Evolutionary conservation across 495 filamentous ascomycete species (phyloP).

Genomic region (Xylaria telfairii): DNA sequence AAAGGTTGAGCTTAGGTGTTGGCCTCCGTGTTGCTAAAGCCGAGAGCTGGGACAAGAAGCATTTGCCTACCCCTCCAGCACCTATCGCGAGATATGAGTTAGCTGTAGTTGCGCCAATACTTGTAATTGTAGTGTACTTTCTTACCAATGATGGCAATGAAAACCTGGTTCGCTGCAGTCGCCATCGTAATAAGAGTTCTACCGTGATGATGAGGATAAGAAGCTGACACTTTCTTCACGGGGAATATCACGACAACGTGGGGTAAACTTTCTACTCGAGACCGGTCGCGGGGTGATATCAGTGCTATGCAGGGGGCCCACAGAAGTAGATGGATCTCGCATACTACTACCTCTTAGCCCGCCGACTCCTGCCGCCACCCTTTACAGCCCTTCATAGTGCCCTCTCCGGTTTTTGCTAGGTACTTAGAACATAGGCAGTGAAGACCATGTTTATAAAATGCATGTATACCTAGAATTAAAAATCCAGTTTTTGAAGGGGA

Average conservation of each 20-base stretch:
- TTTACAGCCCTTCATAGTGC: no score
- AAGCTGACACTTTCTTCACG: slow-evolving; percentile 5
- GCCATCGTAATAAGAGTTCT: slow-evolving; percentile 4
- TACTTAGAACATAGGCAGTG: no score
- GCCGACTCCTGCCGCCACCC: no score
- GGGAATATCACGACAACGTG: slow-evolving; percentile 27
- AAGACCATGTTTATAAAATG: no score
- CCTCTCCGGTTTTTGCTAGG: no score
- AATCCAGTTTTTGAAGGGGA: no score
- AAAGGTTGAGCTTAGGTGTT: slow-evolving; percentile 67
- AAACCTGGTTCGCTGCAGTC: slow-evolving; percentile 44
- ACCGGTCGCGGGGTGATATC: slow-evolving; percentile 37
- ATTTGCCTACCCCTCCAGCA: slow-evolving; percentile 89
- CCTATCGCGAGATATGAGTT: slow-evolving; percentile 57
- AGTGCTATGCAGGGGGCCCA: slow-evolving; percentile 14
- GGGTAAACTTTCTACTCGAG: slow-evolving; percentile 34
- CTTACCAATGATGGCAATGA: slow-evolving; percentile 54
- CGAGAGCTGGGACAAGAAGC: slow-evolving; percentile 83
- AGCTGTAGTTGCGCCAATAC: slow-evolving; percentile 20
- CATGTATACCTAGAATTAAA: no score
- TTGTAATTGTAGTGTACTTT: not conserved
- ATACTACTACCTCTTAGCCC: no score
- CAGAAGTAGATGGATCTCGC: no score
- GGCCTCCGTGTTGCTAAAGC: slow-evolving; percentile 60
- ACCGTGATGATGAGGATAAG: not conserved